Evolutionary conservation across 768 basidiomycete genomes (phyloP).

Genomic region (Saitozyma podzolica): DNA sequence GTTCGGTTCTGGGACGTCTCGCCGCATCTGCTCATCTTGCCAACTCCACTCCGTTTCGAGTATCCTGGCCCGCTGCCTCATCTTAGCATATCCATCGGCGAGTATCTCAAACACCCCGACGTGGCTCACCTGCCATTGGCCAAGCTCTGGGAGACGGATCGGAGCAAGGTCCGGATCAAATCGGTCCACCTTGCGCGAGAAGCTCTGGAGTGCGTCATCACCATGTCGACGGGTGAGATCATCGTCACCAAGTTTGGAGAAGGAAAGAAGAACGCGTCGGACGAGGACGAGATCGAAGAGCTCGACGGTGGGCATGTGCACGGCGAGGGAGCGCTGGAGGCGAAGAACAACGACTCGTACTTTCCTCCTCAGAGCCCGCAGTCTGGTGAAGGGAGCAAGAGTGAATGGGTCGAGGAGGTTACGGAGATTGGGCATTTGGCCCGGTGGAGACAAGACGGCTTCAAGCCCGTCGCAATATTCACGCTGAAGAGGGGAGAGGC

Average conservation of each 20-base stretch:
- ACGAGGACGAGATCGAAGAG: constrained; percentile 32
- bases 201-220: constrained; percentile 52
- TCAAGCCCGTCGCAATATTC: constrained; percentile 66
- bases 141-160: constrained; percentile 43
- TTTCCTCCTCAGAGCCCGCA: constrained; percentile 54
- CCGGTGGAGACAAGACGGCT: constrained; percentile 55
- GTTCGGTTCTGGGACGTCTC: constrained; percentile 76
- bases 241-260: constrained; percentile 53
- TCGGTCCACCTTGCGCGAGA: constrained; percentile 52
- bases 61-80: constrained; percentile 68
- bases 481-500: constrained; percentile 58
- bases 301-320: constrained; percentile 23
- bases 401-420: constrained; percentile 57
- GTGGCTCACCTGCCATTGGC: constrained; percentile 42
- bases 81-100: constrained; percentile 64
- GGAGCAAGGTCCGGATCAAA: constrained; percentile 50
- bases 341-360: constrained; percentile 58
- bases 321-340: constrained; percentile 3
- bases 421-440: constrained; percentile 60
- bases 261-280: constrained; percentile 20
- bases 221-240: constrained; percentile 53
- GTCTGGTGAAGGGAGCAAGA: constrained; percentile 21
- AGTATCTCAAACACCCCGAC: constrained; percentile 55
- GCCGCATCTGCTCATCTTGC: constrained; percentile 62
- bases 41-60: constrained; percentile 61